These are phyloP conservation scores for Cordyceps pruinosa DNA, from an alignment of 2,329 filamentous ascomycete genomes.

Conservation along the genomic window DNA sequence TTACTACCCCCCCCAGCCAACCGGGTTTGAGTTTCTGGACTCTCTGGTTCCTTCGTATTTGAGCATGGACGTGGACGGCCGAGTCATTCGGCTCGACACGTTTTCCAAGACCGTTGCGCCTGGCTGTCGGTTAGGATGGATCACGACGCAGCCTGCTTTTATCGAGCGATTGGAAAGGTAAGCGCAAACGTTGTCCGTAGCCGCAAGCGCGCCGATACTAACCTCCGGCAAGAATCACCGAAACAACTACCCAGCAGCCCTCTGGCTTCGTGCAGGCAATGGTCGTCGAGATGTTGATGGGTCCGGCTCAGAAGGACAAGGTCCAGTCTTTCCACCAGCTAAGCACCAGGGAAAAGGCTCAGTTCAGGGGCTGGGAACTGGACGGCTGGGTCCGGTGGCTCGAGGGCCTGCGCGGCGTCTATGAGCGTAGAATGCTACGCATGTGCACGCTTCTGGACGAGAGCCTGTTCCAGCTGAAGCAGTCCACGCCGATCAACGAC, in stretches of 20 bases:
- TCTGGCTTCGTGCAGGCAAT: slow-evolving; percentile 85
- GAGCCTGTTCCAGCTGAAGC: slow-evolving; percentile 58
- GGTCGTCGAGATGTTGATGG: slow-evolving; percentile 70
- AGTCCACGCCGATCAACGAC: slow-evolving; percentile 40
- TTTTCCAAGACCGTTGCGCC: slow-evolving; percentile 92
- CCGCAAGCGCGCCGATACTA: not conserved
- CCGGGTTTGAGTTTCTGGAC: slow-evolving; percentile 74
- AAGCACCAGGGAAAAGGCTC: slow-evolving; percentile 39
- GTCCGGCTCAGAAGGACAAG: slow-evolving; percentile 51
- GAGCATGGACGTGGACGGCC: slow-evolving; percentile 73
- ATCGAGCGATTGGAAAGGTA: slow-evolving; percentile 58
- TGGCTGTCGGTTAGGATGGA: slow-evolving; percentile 84
- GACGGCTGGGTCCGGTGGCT: slow-evolving; percentile 91
- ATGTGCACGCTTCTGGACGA: slow-evolving; percentile 72
- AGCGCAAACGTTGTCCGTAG: not conserved
- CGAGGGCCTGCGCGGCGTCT: slow-evolving; percentile 72
- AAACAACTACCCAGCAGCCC: slow-evolving; percentile 73
- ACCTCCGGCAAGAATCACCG: slow-evolving; percentile 55
- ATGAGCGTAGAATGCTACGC: slow-evolving; percentile 74
- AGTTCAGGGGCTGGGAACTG: slow-evolving; percentile 62
- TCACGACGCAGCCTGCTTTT: slow-evolving; percentile 74
- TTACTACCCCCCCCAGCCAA: slow-evolving; percentile 28
- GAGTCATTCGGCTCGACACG: slow-evolving; percentile 83
- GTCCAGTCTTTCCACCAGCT: slow-evolving; percentile 37
- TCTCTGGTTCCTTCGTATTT: slow-evolving; percentile 78